phyloP scores from a whole-genome alignment of 345 rosid genomes.

The Hevea brasiliensis region DNA sequence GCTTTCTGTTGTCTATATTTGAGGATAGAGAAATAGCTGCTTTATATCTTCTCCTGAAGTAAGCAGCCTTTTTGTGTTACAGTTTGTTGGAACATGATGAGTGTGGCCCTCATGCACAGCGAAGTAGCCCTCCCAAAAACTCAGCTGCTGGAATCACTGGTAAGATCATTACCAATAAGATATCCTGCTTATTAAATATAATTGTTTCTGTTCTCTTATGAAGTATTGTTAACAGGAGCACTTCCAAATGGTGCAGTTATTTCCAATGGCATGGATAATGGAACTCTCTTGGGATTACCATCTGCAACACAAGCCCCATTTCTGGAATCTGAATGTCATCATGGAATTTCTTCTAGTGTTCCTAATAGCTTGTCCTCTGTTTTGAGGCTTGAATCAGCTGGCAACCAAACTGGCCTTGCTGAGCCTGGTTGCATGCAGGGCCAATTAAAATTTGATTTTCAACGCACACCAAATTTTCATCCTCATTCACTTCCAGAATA shows the following conservation, averaged over 20 bases:
- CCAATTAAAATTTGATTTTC: constrained; percentile 54
- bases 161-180: constrained; percentile 26
- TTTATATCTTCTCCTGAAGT: neutral
- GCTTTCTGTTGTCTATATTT: neutral
- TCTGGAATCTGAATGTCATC: constrained; percentile 54
- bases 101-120: constrained; percentile 27
- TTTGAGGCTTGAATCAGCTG: constrained; percentile 49
- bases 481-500: constrained; percentile 80
- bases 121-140: constrained; percentile 38
- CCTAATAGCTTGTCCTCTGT: constrained; percentile 66
- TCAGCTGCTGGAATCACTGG: constrained; percentile 37
- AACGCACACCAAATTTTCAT: constrained; percentile 53
- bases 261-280: constrained; percentile 54
- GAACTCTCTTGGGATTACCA: constrained; percentile 49
- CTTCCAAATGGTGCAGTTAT: constrained; percentile 36
- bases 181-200: constrained; percentile 13
- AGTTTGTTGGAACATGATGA: constrained; percentile 44
- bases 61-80: constrained; percentile 2
- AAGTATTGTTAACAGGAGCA: constrained; percentile 29
- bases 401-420: constrained; percentile 54
- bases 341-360: constrained; percentile 58
- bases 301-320: constrained; percentile 48
- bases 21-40: constrained; percentile 4
- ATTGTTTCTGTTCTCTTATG: constrained; percentile 19
- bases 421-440: constrained; percentile 51